phyloP scores from a whole-genome alignment of 2,329 filamentous ascomycete species.

The Colletotrichum zoysiae region DNA sequence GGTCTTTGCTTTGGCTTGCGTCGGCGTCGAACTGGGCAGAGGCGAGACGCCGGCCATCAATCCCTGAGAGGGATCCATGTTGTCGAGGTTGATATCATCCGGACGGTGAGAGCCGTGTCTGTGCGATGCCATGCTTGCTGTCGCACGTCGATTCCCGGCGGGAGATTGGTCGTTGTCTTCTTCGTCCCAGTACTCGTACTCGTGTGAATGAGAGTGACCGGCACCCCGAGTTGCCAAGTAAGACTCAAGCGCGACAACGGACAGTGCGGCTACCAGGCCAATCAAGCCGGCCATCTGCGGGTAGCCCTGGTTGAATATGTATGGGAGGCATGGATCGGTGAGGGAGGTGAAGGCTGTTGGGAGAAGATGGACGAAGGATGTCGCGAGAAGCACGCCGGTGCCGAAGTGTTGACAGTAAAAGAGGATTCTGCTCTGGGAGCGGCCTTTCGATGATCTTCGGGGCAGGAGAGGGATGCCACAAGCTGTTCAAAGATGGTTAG shows the following conservation, averaged over 20 bases:
- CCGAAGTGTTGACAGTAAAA: constrained; percentile 81
- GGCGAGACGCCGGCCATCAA: constrained; percentile 71
- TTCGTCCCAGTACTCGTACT: constrained; percentile 61
- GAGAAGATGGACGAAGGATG: constrained; percentile 83
- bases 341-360: constrained; percentile 76
- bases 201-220: constrained; percentile 69
- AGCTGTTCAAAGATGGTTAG: constrained; percentile 54
- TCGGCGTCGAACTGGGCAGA: constrained; percentile 66
- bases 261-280: constrained; percentile 83
- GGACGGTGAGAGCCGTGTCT: constrained; percentile 58
- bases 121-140: constrained; percentile 53
- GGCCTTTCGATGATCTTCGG: constrained; percentile 67
- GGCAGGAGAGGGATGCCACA: constrained; percentile 77
- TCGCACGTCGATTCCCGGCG: constrained; percentile 36
- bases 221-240: constrained; percentile 82
- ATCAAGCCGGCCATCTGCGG: constrained; percentile 83
- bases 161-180: constrained; percentile 51
- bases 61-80: constrained; percentile 65
- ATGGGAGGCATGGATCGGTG: constrained; percentile 78
- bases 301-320: constrained; percentile 84
- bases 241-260: constrained; percentile 89
- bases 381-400: constrained; percentile 87
- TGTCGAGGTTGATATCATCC: constrained; percentile 62
- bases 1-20: constrained; percentile 40
- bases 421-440: constrained; percentile 70